Evolutionary conservation across 441 rosid genomes (phyloP).

Genomic region (Lepidium campestre): DNA sequence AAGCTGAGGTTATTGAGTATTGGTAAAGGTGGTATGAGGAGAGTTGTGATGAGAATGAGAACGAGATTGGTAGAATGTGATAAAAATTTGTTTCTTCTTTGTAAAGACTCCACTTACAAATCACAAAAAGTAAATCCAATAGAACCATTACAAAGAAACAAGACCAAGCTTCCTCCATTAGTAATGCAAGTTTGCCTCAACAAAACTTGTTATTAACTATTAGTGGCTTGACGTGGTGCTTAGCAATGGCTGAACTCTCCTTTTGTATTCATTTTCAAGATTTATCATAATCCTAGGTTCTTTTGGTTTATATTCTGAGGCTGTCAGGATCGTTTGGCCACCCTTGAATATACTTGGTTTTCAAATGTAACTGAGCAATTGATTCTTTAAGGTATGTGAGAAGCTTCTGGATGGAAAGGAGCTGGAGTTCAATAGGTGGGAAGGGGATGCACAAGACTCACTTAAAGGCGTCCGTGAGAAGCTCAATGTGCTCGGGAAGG

Average conservation of each 20-base stretch:
- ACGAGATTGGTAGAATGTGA: background rate
- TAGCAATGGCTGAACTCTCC: background rate
- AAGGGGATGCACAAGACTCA: constrained; percentile 50
- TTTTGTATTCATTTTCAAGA: background rate
- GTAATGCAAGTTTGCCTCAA: background rate
- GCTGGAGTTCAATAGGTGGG: constrained; percentile 65
- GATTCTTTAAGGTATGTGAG: constrained; percentile 52
- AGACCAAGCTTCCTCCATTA: constrained; percentile 5
- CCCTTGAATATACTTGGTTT: background rate
- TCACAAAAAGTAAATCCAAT: background rate
- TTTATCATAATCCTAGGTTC: background rate
- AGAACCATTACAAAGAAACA: background rate
- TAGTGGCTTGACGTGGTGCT: background rate
- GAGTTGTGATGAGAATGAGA: background rate
- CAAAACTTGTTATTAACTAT: background rate
- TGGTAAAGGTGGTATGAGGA: background rate
- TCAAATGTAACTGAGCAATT: background rate
- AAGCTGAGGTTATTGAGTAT: background rate
- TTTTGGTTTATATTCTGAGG: background rate
- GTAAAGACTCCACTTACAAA: background rate
- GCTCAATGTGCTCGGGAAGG: constrained; percentile 84
- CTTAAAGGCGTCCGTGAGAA: constrained; percentile 64
- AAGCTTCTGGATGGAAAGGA: constrained; percentile 63
- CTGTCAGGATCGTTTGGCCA: background rate
- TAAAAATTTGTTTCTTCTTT: background rate